These are phyloP conservation scores for Suillus subaureus DNA, from an alignment of 768 basidiomycete species.

Conservation along the genomic window DNA sequence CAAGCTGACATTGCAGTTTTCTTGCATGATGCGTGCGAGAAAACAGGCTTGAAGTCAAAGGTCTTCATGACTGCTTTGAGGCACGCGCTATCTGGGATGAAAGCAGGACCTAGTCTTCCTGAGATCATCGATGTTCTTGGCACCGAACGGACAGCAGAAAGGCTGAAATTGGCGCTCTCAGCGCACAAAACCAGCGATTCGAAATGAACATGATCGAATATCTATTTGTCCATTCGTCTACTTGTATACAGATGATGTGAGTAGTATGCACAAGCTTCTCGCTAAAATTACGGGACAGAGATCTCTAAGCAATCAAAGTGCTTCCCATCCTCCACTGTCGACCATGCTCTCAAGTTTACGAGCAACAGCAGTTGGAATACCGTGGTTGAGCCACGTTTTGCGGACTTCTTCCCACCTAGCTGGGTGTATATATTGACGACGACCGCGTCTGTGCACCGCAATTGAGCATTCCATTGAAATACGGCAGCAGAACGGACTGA, in stretches of 20 bases:
- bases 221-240: constrained; percentile 1
- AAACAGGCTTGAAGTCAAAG: constrained; percentile 44
- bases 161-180: constrained; percentile 21
- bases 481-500: constrained; percentile 34
- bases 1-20: constrained; percentile 34
- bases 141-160: constrained; percentile 20
- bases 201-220: background rate
- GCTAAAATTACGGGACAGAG: background rate
- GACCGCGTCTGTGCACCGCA: constrained; percentile 65
- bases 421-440: constrained; percentile 83
- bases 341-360: constrained; percentile 84
- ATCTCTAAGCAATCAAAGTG: constrained; percentile 45
- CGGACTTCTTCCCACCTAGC: constrained; percentile 91
- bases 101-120: constrained; percentile 51
- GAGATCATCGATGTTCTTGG: constrained; percentile 44
- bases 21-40: constrained; percentile 48
- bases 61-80: constrained; percentile 73
- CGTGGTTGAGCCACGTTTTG: constrained; percentile 87
- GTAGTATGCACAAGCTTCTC: background rate
- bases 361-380: constrained; percentile 87
- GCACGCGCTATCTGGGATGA: constrained; percentile 80
- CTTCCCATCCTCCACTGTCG: constrained; percentile 95
- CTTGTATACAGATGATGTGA: constrained; percentile 2
- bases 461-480: background rate
- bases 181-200: background rate